A percentile compares a stretch with the other conserved stretches of the same genome.
phyloP scores from a whole-genome alignment of 202 grass and related monocot genomes.

The Setaria italica region DNA sequence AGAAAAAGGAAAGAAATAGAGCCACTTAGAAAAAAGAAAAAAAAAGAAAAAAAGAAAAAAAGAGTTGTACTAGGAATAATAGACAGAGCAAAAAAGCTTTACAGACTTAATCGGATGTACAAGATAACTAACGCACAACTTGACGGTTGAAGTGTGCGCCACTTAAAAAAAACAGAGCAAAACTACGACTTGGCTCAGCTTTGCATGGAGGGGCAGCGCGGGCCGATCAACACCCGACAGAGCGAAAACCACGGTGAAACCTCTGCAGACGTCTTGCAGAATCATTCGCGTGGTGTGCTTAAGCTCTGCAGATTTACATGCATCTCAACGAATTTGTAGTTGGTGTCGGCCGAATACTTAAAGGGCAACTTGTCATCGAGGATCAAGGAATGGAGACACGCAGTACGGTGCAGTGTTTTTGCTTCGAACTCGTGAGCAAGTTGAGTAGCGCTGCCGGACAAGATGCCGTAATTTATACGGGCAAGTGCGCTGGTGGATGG shows the following conservation, averaged over 20 bases:
- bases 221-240: not conserved
- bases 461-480: not conserved
- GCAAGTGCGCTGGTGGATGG: too few relatives aligned
- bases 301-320: not conserved
- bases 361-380: not conserved
- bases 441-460: not conserved
- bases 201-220: not conserved
- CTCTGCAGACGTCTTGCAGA: not conserved
- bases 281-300: not conserved
- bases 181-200: not conserved
- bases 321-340: not conserved
- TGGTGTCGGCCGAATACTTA: not conserved
- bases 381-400: not conserved
- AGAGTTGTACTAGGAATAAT: not conserved
- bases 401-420: not conserved
- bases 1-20: not conserved
- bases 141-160: not conserved
- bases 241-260: constrained; percentile 9
- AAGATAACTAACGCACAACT: not conserved
- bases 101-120: not conserved
- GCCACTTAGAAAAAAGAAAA: not conserved
- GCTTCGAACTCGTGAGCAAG: not conserved
- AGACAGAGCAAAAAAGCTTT: not conserved
- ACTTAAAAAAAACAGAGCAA: not conserved
- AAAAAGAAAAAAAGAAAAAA: not conserved